Evolutionary conservation across 2,329 filamentous ascomycete species (phyloP).

Genomic region (Fusarium tupiense): DNA sequence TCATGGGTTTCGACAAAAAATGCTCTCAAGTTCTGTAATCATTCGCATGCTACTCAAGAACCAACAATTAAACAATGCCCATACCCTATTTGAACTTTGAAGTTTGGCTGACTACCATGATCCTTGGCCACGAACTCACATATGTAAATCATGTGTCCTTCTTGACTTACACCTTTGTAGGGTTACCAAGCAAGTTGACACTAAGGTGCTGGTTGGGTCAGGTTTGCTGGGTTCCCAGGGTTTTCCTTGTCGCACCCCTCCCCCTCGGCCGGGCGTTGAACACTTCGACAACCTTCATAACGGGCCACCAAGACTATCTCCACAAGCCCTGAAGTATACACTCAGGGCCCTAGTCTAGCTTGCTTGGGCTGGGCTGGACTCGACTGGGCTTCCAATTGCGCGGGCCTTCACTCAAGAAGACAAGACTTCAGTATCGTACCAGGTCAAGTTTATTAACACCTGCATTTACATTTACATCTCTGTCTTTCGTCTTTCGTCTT

Average conservation of each 20-base stretch:
- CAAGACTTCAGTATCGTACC: conserved; percentile 22
- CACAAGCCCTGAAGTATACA: conserved; percentile 37
- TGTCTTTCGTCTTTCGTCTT: conserved; percentile 9
- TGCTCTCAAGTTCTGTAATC: background rate
- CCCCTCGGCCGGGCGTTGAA: conserved; percentile 20
- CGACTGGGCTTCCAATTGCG: conserved; percentile 19
- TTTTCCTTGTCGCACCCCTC: conserved; percentile 35
- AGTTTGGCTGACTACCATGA: conserved; percentile 12
- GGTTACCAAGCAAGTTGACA: conserved; percentile 39
- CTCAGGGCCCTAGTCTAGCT: conserved; percentile 30
- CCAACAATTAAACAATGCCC: conserved; percentile 5
- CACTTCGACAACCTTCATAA: conserved; percentile 32
- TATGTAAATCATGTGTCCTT: conserved; percentile 38
- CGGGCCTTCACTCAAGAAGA: conserved; percentile 22
- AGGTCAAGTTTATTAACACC: conserved; percentile 13
- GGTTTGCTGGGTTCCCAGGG: conserved; percentile 27
- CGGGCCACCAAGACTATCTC: conserved; percentile 34
- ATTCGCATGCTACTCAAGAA: conserved; percentile 5
- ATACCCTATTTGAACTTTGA: conserved; percentile 5
- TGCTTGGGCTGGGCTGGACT: conserved; percentile 14
- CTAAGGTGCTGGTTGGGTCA: conserved; percentile 34
- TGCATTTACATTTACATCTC: conserved; percentile 15
- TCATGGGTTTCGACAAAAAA: background rate
- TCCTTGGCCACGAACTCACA: conserved; percentile 28
- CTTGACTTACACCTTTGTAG: conserved; percentile 34